Percentiles rank a stretch among this genome's conserved stretches.
Conservation (phyloP, 2,329 filamentous ascomycete species). For the Colletotrichum navitas region DNA sequence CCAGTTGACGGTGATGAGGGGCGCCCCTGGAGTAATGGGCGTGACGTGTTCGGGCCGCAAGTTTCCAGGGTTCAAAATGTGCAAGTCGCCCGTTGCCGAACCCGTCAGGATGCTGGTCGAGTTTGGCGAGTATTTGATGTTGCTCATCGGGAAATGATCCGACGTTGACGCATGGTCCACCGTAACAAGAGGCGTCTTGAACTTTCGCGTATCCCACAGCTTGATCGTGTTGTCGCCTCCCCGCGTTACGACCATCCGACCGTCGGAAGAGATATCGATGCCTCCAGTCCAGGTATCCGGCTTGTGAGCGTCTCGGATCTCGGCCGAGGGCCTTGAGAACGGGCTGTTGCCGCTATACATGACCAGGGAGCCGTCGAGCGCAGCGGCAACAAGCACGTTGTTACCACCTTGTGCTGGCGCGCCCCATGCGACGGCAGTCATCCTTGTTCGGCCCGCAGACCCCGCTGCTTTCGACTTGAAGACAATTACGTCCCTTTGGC, state of each 20-base stretch:
- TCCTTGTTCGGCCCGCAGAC: slow-evolving; percentile 88
- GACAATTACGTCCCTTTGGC: slow-evolving; percentile 93
- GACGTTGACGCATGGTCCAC: slow-evolving; percentile 86
- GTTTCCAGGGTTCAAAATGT: slow-evolving; percentile 94
- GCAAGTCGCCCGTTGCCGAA: slow-evolving; percentile 85
- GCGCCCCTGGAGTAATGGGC: slow-evolving; percentile 85
- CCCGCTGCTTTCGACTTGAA: slow-evolving; percentile 94
- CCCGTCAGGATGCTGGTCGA: slow-evolving; percentile 89
- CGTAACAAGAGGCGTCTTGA: slow-evolving; percentile 88
- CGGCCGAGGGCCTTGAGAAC: slow-evolving; percentile 82
- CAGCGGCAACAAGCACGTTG: slow-evolving; percentile 84
- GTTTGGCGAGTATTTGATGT: slow-evolving; percentile 90
- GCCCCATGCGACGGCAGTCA: slow-evolving; percentile 94
- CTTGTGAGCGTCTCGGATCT: slow-evolving; percentile 86
- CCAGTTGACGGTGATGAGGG: slow-evolving; percentile 89
- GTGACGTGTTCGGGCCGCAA: slow-evolving; percentile 87
- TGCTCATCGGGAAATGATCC: slow-evolving; percentile 84
- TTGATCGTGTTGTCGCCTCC: slow-evolving; percentile 95
- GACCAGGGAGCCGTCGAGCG: slow-evolving; percentile 88
- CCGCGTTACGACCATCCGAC: slow-evolving; percentile 88
- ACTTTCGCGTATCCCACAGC: slow-evolving; percentile 96
- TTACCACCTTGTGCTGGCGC: slow-evolving; percentile 80
- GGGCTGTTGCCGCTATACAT: slow-evolving; percentile 95
- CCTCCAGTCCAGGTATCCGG: slow-evolving; percentile 92
- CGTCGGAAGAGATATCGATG: slow-evolving; percentile 90